A percentile compares a stretch with the other conserved stretches of the same genome.
Evolutionary conservation across 106 monocot species (phyloP).

Genomic region (Dendrobium huoshanense): DNA sequence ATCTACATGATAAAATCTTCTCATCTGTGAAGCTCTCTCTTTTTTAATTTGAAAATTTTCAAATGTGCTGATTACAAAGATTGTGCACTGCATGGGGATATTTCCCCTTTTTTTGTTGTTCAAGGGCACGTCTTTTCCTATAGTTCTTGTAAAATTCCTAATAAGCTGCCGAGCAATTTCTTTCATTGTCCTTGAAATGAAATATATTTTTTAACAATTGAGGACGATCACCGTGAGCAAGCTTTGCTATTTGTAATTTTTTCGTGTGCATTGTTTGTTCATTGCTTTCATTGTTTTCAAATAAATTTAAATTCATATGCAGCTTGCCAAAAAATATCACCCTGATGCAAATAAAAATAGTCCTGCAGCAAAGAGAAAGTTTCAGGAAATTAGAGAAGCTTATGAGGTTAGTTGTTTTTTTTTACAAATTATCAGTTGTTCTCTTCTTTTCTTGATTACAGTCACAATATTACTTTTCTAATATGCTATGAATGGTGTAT

Average conservation of each 20-base stretch:
- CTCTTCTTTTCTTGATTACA: background rate
- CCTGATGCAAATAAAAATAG: constrained; percentile 88
- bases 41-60: background rate
- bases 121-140: background rate
- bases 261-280: background rate
- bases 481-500: constrained; percentile 17
- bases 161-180: background rate
- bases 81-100: background rate
- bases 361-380: constrained; percentile 77
- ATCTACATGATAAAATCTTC: background rate
- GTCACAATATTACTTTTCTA: constrained; percentile 1
- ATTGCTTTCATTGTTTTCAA: background rate
- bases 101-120: background rate
- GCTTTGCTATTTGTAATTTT: background rate
- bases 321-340: constrained; percentile 98
- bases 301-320: constrained; percentile 8
- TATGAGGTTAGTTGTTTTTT: constrained; percentile 68
- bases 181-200: background rate
- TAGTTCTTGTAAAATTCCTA: background rate
- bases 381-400: constrained; percentile 94
- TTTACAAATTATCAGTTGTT: constrained; percentile 11
- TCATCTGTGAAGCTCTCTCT: background rate
- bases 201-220: background rate
- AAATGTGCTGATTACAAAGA: background rate
- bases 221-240: background rate